Base-by-base conservation (phyloP, 805 yeast species). In the Yamadazyma akitaensis region DNA sequence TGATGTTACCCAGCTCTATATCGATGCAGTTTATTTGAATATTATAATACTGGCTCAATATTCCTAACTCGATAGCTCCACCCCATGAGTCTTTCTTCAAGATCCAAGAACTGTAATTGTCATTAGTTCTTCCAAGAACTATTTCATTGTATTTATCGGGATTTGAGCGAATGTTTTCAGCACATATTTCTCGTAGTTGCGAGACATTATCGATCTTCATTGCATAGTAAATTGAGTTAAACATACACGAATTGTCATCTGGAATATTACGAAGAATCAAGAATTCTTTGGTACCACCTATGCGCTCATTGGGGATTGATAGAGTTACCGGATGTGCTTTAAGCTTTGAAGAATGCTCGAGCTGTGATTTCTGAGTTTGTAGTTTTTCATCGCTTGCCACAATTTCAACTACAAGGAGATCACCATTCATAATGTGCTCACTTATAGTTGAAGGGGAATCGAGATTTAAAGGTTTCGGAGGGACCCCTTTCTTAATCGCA, bases 171-270 rank as follows among this genome's bases (percentile, higher is more conserved):
- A 86, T 77, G 16, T 67, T 63, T 9, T 65, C 60, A 0, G 81
- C 76, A 3, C 84, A 84, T 5, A 79, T 58, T 1, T 70, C 58
- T 26, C 94, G 68, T 31, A 85, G 62, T 40, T 77, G 75, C 6
- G 62, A 56, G 16, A 79, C 77, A 28, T 76, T 61, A 1, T 70
- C 55, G 36, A 71, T 72, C 34, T 70, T 65, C 51, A 73, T 50
- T 11, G 81, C 76, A 54, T 79, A 80, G 1, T 82, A 71, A 1
- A 86, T 70, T 0, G 91, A 73, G 54, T 85, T 80, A 65, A 86
- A 86, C 44, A 86, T 64, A 58, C 95, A 86, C 8, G 92, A 84
- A 59, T 86, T 86, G 61, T 86, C 92, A 58, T 86, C 90, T 0
- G 87, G 84, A 47, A 85, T 79, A 42, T 77, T 75, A 25, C 87